Conservation (phyloP, 768 basidiomycete genomes). For the Strobilomyces confusus region DNA sequence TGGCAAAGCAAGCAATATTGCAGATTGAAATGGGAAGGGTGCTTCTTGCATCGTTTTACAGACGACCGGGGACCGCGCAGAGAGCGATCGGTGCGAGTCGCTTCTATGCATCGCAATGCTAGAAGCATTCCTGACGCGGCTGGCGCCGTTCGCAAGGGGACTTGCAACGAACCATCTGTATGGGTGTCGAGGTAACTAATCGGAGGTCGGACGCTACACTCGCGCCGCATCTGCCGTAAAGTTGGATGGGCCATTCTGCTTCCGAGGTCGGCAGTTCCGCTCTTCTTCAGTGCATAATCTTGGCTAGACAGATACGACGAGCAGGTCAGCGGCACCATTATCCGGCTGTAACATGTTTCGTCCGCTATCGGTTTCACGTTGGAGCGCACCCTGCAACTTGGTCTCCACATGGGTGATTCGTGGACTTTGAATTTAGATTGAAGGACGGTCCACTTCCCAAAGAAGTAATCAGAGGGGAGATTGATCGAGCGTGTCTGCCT, state of each 20-base stretch:
- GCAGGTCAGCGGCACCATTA: no score
- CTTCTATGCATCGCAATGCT: not conserved
- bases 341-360: no score
- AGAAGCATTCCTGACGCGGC: not conserved
- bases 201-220: not conserved
- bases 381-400: constrained; percentile 10
- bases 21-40: not conserved
- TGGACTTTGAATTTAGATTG: not conserved
- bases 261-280: not conserved
- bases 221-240: not conserved
- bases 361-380: not conserved
- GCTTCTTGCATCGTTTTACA: not conserved
- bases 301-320: no score
- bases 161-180: not conserved
- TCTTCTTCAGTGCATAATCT: no score
- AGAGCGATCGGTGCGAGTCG: not conserved
- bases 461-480: not conserved
- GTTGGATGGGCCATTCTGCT: not conserved
- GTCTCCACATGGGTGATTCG: not conserved
- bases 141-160: not conserved
- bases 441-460: not conserved
- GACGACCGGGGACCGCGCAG: not conserved
- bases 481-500: not conserved
- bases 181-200: not conserved
- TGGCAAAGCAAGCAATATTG: not conserved